A percentile compares a stretch with the other conserved stretches of the same genome.
Conservation (phyloP, 805 yeast species). For the Hanseniaspora meyeri region DNA sequence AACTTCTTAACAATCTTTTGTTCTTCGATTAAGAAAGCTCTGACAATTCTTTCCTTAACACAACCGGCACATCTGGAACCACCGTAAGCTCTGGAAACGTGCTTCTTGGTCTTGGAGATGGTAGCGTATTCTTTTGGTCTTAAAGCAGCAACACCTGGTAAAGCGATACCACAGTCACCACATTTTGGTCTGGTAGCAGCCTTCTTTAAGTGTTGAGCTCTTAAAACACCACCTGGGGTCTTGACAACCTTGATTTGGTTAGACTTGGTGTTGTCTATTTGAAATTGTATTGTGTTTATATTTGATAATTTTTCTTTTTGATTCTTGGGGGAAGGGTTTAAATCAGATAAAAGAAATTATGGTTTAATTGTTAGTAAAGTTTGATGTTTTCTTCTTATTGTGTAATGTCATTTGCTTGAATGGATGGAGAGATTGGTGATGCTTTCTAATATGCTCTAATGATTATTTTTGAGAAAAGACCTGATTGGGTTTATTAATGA, state of each 20-base stretch:
- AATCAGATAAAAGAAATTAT: not conserved
- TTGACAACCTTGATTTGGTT: slow-evolving; percentile 99
- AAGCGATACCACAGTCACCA: slow-evolving; percentile 75
- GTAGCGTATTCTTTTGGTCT: slow-evolving; percentile 98
- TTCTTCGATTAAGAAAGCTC: slow-evolving; percentile 99
- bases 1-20: slow-evolving; percentile 99
- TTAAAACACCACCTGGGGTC: slow-evolving; percentile 99
- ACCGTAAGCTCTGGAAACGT: slow-evolving; percentile 99
- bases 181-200: slow-evolving; percentile 74
- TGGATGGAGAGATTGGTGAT: no score
- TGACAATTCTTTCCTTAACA: slow-evolving; percentile 97
- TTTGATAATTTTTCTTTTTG: not conserved
- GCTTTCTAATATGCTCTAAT: no score
- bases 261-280: slow-evolving; percentile 92
- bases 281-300: not conserved
- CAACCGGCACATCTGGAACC: slow-evolving; percentile 97
- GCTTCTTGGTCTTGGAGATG: slow-evolving; percentile 91
- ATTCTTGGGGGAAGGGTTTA: not conserved
- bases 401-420: not conserved
- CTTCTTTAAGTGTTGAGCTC: slow-evolving; percentile 96
- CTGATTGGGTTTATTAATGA: no score
- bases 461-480: no score
- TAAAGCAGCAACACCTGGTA: slow-evolving; percentile 81
- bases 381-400: not conserved
- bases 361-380: not conserved